phyloP scores from a whole-genome alignment of 2,329 filamentous ascomycete species.

The Balansia obtecta region DNA sequence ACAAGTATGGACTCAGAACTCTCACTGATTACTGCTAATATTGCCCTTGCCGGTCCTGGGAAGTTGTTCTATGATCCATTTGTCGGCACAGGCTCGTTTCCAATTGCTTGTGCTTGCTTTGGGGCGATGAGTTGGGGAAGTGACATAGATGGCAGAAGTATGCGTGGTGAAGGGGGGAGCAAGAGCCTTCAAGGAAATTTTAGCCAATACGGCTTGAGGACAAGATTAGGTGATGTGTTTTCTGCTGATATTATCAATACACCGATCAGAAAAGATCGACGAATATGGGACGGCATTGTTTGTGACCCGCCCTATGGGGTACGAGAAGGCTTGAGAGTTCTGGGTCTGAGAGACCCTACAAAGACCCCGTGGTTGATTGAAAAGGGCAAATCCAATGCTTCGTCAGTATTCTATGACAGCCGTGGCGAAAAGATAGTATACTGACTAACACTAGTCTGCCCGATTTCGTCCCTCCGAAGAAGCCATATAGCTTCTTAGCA shows the following conservation, averaged over 20 bases:
- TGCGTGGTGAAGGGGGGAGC: conserved; percentile 55
- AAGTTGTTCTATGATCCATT: conserved; percentile 92
- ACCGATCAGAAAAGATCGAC: conserved; percentile 46
- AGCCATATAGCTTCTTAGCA: conserved; percentile 79
- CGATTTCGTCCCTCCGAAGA: conserved; percentile 75
- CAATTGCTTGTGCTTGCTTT: conserved; percentile 80
- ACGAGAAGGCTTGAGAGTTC: conserved; percentile 76
- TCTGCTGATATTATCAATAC: conserved; percentile 80
- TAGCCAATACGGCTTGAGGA: conserved; percentile 61
- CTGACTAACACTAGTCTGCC: conserved; percentile 24
- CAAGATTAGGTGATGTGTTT: conserved; percentile 63
- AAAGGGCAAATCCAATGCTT: conserved; percentile 57
- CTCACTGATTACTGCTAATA: conserved; percentile 81
- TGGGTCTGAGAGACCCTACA: conserved; percentile 61
- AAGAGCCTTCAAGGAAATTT: conserved; percentile 58
- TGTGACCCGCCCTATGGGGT: conserved; percentile 97
- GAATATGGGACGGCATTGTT: conserved; percentile 76
- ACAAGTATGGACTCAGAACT: conserved; percentile 97
- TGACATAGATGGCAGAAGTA: conserved; percentile 86
- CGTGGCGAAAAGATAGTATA: background rate
- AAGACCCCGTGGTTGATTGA: conserved; percentile 49
- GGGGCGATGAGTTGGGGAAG: conserved; percentile 74
- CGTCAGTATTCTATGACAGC: conserved; percentile 34
- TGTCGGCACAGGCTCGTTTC: conserved; percentile 88
- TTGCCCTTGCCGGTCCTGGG: conserved; percentile 69